These are phyloP conservation scores for Wickerhamomyces sp. DNA, from an alignment of 1,139 yeast genomes.

Conservation along the genomic window DNA sequence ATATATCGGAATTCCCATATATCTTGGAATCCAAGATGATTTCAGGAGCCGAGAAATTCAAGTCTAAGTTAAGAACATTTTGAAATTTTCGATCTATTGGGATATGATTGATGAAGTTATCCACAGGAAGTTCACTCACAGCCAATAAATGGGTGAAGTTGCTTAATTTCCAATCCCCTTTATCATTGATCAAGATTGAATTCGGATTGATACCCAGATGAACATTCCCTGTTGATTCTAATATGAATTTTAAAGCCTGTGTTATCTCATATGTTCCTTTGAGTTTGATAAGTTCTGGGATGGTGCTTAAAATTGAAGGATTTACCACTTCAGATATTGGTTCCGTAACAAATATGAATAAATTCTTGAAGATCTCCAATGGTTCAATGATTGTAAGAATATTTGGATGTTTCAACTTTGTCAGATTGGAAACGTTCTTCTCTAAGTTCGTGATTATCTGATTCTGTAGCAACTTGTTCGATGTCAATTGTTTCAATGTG, in stretches of 20 bases:
- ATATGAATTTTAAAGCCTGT: slow-evolving; percentile 78
- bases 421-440: slow-evolving; percentile 60
- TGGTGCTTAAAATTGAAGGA: slow-evolving; percentile 24
- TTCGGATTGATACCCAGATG: slow-evolving; percentile 79
- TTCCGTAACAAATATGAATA: slow-evolving; percentile 82
- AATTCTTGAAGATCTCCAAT: slow-evolving; percentile 76
- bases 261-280: slow-evolving; percentile 79
- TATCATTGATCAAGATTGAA: slow-evolving; percentile 70
- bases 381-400: slow-evolving; percentile 80
- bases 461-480: background rate
- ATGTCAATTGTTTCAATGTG: background rate
- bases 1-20: slow-evolving; percentile 71
- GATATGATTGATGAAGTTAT: slow-evolving; percentile 33
- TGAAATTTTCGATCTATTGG: slow-evolving; percentile 67
- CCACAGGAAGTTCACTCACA: slow-evolving; percentile 31
- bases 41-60: slow-evolving; percentile 78
- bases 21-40: slow-evolving; percentile 54
- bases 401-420: slow-evolving; percentile 85
- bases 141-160: slow-evolving; percentile 56
- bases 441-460: slow-evolving; percentile 50
- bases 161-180: slow-evolving; percentile 90
- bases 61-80: slow-evolving; percentile 58
- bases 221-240: slow-evolving; percentile 66
- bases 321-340: slow-evolving; percentile 41
- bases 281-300: slow-evolving; percentile 39